Evolutionary conservation across 768 basidiomycete genomes (phyloP).

Genomic region (Tylopilus vinaceipallidus): DNA sequence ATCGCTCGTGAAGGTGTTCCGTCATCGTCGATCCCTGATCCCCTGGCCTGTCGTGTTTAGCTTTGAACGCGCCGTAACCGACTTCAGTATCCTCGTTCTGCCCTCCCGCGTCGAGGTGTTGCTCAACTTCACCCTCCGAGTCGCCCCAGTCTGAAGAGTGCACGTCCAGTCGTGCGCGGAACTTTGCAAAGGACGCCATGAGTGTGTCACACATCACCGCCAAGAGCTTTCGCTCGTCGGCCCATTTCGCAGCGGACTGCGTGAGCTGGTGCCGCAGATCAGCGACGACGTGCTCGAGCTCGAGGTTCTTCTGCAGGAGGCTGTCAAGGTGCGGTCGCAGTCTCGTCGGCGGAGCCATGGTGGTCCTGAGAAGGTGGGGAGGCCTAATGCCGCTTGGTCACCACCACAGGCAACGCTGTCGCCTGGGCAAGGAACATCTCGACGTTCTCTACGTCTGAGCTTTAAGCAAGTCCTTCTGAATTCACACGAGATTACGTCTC

Average conservation of each 20-base stretch:
- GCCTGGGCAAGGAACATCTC: too few species aligned
- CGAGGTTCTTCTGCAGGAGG: constrained; percentile 28
- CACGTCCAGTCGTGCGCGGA: constrained; percentile 23
- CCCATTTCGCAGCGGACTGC: constrained; percentile 29
- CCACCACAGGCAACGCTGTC: too few species aligned
- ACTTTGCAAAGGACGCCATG: constrained; percentile 33
- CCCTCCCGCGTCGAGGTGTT: constrained; percentile 14
- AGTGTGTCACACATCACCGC: constrained; percentile 22
- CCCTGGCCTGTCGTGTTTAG: too few species aligned
- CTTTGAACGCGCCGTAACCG: constrained; percentile 1
- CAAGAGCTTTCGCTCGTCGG: constrained; percentile 26
- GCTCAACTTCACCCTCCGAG: constrained; percentile 26
- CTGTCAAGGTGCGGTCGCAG: constrained; percentile 28
- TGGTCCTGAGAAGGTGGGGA: neutral
- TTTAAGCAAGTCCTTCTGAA: neutral
- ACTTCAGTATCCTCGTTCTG: constrained; percentile 17
- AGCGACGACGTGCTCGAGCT: constrained; percentile 28
- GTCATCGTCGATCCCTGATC: constrained; percentile 6
- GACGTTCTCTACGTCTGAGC: neutral
- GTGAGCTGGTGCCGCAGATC: constrained; percentile 29
- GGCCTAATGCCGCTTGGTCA: too few species aligned
- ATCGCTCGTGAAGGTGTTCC: constrained; percentile 13
- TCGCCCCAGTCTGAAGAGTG: constrained; percentile 22
- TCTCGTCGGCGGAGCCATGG: constrained; percentile 26
- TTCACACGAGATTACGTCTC: constrained; percentile 19